These are phyloP conservation scores for Ilyonectria mors-panacis DNA, from an alignment of 2,329 filamentous ascomycete genomes.

Conservation along the genomic window DNA sequence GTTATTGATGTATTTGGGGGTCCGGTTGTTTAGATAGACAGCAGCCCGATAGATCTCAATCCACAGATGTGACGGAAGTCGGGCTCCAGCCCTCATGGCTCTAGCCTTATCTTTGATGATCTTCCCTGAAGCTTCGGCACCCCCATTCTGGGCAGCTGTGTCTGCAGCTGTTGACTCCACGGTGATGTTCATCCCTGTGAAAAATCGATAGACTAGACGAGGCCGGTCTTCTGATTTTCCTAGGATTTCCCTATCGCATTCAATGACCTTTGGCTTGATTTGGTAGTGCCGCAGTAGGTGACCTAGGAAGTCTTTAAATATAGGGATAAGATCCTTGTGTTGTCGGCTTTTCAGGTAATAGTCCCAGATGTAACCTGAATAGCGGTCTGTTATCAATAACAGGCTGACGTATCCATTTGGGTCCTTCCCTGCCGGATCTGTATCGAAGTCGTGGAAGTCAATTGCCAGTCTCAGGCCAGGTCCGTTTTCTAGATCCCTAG, in stretches of 20 bases:
- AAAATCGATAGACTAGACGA: too few species aligned
- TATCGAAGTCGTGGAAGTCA: not conserved
- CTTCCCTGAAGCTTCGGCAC: not conserved
- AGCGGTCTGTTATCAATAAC: not conserved
- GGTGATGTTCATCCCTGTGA: not conserved
- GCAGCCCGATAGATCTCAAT: not conserved
- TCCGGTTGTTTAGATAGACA: not conserved
- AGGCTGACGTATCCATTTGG: too few species aligned
- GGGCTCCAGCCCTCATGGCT: too few species aligned
- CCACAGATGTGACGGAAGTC: not conserved
- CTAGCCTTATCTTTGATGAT: not conserved
- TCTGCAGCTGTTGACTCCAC: not conserved
- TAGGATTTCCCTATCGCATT: not conserved
- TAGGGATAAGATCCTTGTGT: too few species aligned
- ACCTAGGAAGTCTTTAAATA: too few species aligned
- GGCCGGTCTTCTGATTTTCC: not conserved
- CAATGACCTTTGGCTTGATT: not conserved
- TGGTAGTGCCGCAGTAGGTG: not conserved
- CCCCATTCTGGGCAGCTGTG: too few species aligned
- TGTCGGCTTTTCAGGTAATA: not conserved
- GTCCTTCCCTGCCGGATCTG: too few species aligned
- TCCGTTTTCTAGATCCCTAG: not conserved
- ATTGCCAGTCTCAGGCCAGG: not conserved
- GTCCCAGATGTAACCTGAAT: not conserved
- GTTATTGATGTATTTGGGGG: too few species aligned